These are phyloP conservation scores for Gossypium davidsonii DNA, from an alignment of 441 rosid genomes.

Conservation along the genomic window DNA sequence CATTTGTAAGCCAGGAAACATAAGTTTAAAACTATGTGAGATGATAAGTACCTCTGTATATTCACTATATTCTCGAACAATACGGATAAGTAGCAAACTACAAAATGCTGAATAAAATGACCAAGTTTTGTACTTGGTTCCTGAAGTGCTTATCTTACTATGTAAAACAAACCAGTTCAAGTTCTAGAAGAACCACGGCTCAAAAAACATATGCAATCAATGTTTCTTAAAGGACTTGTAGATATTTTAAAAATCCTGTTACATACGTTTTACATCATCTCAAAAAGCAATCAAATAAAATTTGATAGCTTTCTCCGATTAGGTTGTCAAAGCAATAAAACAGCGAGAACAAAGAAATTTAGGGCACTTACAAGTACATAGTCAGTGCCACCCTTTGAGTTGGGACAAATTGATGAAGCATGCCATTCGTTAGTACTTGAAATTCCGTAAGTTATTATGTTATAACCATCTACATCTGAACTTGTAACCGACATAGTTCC, in stretches of 20 bases:
- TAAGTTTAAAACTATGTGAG: background rate
- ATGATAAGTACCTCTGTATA: background rate
- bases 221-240: background rate
- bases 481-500: constrained; percentile 3
- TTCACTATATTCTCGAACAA: background rate
- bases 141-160: background rate
- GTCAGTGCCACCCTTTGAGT: constrained; percentile 24
- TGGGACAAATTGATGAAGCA: constrained; percentile 22
- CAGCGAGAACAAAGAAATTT: background rate
- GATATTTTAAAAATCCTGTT: background rate
- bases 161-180: background rate
- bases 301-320: background rate
- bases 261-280: background rate
- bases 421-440: constrained; percentile 28
- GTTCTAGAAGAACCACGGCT: background rate
- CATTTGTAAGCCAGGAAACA: background rate
- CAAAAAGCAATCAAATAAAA: background rate
- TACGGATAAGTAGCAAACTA: background rate
- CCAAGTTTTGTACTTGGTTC: background rate
- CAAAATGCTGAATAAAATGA: background rate
- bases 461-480: constrained; percentile 10
- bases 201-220: background rate
- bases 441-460: constrained; percentile 22
- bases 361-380: constrained; percentile 21
- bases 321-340: constrained; percentile 6